Evolutionary conservation across 2,329 filamentous ascomycete genomes (phyloP), one percentile per base, ranked within the genome.

Genomic region (Paracorniculantispora psalliotae): DNA sequence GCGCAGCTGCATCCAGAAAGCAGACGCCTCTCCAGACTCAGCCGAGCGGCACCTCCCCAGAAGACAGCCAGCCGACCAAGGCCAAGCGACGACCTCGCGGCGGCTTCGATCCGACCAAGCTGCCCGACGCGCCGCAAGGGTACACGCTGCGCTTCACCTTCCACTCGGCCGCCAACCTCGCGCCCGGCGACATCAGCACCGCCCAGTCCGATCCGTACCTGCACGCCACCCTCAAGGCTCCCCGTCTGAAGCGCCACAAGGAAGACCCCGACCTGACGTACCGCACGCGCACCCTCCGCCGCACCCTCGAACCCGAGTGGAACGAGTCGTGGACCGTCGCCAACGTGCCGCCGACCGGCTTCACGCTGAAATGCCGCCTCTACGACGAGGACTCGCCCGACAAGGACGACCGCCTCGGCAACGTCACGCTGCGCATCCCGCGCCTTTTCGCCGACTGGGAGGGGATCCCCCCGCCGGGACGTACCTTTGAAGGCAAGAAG

Each of bases 381-480:
- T 96, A 92, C 73, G 93, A 97, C 68, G 93, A 97, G 71, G 93
- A 97, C 73, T 85, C 87, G 35, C 84, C 87, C 1, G 90, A 97
- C 70, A 85, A 89, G 64, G 89, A 97, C 69, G 93, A 97, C 73
- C 82, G 91, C 26, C 80, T 97, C 21, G 93, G 93, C 12, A 96
- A 94, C 68, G 90, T 91, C 3, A 91, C 91, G 49, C 77, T 96
- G 57, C 74, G 82, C 19, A 84, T 89, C 0, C 74, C 79, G 12
- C 69, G 74, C 2, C 69, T 96, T 7, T 77, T 77, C 50, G 84
- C 88, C 44, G 71, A 80, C 41, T 96, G 90, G 90, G 66, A 75
- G 9, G 90, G 89, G 0, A 82, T 92, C 53, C 80, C 81, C 4
- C 79, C 87, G 2, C 75, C 76, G 0, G 77, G 75, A 2, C 77